Evolutionary conservation across 345 rosid species (phyloP), one percentile per base, ranked within the genome.

Genomic region (Aquilaria malaccensis): DNA sequence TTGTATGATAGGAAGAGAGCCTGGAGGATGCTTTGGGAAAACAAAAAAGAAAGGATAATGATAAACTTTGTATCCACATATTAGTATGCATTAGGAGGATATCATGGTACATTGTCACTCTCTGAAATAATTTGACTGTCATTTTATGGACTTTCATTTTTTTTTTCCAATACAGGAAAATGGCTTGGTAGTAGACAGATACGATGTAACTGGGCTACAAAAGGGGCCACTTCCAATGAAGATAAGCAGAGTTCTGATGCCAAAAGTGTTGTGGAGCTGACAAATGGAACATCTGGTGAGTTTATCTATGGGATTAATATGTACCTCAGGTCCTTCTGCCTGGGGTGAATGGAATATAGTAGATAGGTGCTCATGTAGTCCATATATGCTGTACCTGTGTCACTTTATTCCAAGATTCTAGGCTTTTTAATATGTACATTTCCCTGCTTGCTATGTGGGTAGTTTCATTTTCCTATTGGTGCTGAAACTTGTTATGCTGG

Each of bases 171-270:
- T 52, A 55, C 63, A 89, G 98, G 98, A 43, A 93, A 89, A 76
- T 89, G 97, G 95, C 80, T 89, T 55, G 91, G 96, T 37, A 89
- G 91, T 60, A 79, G 97, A 73, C 97, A 89, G 73, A 89, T 89
- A 61, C 79, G 97, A 45, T 93, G 97, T 72, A 93, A 93, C 75
- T 93, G 98, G 98, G 97, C 97, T 9, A 73, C 95, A 11, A 93
- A 93, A 81, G 98, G 96, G 37, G 85, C 92, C 67, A 59, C 66
- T 56, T 46, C 75, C 66, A 80, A 78, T 56, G 98, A 91, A 11
- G 95, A 91, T 67, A 88, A 81, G 46, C 91, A 70, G 60, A 72
- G 80, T 63, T 83, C 82, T 60, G 98, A 91, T 70, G 80, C 80
- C 64, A 91, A 86, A 72, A 84, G 87, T 64, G 77, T 87, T 48